Evolutionary conservation across 768 basidiomycete genomes (phyloP).

Genomic region (Leucogyrophana mollusca): DNA sequence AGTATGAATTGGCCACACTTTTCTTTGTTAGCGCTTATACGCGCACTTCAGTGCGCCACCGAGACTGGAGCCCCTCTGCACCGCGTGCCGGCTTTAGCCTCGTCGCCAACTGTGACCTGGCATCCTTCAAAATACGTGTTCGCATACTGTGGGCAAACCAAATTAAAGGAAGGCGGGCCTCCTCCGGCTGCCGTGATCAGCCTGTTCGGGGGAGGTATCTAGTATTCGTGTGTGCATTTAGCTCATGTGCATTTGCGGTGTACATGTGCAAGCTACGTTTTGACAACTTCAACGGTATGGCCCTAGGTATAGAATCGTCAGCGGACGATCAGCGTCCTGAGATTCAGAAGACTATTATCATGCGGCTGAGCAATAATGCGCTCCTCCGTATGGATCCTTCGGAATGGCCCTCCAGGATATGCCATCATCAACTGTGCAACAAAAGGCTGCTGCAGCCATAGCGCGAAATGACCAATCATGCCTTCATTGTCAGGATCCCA

Average conservation of each 20-base stretch:
- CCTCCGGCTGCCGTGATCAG: constrained; percentile 69
- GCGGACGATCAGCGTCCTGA: constrained; percentile 20
- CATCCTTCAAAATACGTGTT: constrained; percentile 81
- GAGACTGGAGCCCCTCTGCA: constrained; percentile 75
- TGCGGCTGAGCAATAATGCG: constrained; percentile 19
- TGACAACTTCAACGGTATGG: too few relatives aligned
- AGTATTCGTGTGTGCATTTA: background rate
- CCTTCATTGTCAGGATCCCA: constrained; percentile 14
- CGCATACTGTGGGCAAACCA: constrained; percentile 80
- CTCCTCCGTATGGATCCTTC: constrained; percentile 20
- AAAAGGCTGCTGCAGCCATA: constrained; percentile 18
- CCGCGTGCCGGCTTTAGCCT: constrained; percentile 69
- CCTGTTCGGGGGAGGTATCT: constrained; percentile 59
- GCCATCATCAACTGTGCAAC: constrained; percentile 21
- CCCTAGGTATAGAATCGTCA: constrained; percentile 2
- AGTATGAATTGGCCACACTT: too few relatives aligned
- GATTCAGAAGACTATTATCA: constrained; percentile 9
- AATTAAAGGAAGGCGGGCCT: constrained; percentile 60
- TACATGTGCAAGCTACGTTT: too few relatives aligned
- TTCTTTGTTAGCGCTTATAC: background rate
- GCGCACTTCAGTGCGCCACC: constrained; percentile 60
- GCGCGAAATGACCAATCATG: constrained; percentile 8
- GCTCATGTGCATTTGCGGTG: background rate
- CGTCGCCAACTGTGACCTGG: constrained; percentile 78
- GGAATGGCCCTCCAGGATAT: constrained; percentile 18